A percentile compares a stretch with the other conserved stretches of the same genome.
These are phyloP conservation scores for Dactylellina parvicollis DNA, from an alignment of 2,329 filamentous ascomycete species.

Conservation along the genomic window DNA sequence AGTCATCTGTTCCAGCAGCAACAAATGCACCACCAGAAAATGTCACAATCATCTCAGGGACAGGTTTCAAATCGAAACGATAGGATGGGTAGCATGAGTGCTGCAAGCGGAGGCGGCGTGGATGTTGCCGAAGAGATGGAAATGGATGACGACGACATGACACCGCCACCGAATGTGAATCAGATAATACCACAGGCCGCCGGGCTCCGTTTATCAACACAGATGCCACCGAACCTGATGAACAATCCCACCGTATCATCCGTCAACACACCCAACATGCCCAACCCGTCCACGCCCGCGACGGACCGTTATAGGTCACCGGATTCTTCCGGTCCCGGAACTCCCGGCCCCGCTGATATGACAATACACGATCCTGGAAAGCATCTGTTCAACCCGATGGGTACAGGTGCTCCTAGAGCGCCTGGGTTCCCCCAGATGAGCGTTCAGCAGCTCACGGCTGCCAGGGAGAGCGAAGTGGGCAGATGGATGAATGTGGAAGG, in stretches of 20 bases:
- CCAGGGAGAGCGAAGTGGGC: constrained; percentile 46
- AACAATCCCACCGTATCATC: constrained; percentile 73
- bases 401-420: constrained; percentile 38
- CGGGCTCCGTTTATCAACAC: constrained; percentile 66
- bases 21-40: constrained; percentile 59
- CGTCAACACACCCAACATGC: constrained; percentile 90
- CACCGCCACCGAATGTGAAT: constrained; percentile 57
- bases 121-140: constrained; percentile 95
- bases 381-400: constrained; percentile 57
- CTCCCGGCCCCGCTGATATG: constrained; percentile 65
- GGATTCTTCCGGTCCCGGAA: constrained; percentile 75
- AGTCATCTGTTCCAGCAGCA: constrained; percentile 61
- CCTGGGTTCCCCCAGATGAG: constrained; percentile 66
- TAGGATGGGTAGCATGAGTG: constrained; percentile 65
- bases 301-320: constrained; percentile 63
- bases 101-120: constrained; percentile 63
- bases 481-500: constrained; percentile 60
- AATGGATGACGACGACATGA: constrained; percentile 76
- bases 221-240: constrained; percentile 70
- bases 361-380: constrained; percentile 62
- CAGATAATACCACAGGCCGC: constrained; percentile 71
- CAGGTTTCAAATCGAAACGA: constrained; percentile 47
- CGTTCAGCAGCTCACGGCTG: constrained; percentile 70
- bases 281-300: constrained; percentile 67
- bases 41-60: constrained; percentile 47